These are phyloP conservation scores for Tolypocladium capitatum DNA, from an alignment of 2,329 filamentous ascomycete species.

Conservation along the genomic window DNA sequence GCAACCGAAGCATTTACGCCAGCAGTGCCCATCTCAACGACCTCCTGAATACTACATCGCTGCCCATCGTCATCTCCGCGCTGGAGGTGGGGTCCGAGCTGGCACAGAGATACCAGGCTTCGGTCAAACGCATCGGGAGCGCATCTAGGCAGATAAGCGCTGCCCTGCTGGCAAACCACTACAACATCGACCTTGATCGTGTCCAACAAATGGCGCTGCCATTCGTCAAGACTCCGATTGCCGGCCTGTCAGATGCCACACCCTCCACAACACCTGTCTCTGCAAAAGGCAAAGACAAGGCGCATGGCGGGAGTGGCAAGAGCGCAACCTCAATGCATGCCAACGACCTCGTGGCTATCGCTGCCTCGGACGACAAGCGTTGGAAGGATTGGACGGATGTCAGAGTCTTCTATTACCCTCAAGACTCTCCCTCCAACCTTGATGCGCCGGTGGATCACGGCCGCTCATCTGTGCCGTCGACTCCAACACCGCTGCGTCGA, in stretches of 20 bases:
- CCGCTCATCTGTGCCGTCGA: conserved; percentile 42
- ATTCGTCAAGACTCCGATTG: conserved; percentile 59
- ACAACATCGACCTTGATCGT: conserved; percentile 63
- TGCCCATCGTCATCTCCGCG: conserved; percentile 63
- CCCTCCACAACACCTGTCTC: conserved; percentile 41
- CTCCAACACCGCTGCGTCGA: conserved; percentile 64
- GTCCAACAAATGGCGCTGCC: conserved; percentile 73
- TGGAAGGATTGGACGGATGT: conserved; percentile 77
- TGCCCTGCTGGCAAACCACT: conserved; percentile 72
- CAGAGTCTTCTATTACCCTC: conserved; percentile 65
- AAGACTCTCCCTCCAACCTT: conserved; percentile 14
- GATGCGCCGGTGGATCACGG: conserved; percentile 11
- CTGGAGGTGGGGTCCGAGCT: conserved; percentile 74
- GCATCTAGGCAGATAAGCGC: conserved; percentile 54
- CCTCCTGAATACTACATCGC: conserved; percentile 74
- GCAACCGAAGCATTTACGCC: conserved; percentile 89
- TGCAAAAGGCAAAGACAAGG: conserved; percentile 68
- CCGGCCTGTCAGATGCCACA: conserved; percentile 37
- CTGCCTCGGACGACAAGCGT: conserved; percentile 40
- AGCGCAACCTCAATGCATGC: conserved; percentile 52
- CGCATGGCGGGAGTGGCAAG: conserved; percentile 24
- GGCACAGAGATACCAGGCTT: conserved; percentile 84
- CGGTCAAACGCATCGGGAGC: conserved; percentile 62
- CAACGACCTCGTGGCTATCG: conserved; percentile 71
- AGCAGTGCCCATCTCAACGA: conserved; percentile 85